Conservation (phyloP, 805 yeast species). For the Candida saitoana region DNA sequence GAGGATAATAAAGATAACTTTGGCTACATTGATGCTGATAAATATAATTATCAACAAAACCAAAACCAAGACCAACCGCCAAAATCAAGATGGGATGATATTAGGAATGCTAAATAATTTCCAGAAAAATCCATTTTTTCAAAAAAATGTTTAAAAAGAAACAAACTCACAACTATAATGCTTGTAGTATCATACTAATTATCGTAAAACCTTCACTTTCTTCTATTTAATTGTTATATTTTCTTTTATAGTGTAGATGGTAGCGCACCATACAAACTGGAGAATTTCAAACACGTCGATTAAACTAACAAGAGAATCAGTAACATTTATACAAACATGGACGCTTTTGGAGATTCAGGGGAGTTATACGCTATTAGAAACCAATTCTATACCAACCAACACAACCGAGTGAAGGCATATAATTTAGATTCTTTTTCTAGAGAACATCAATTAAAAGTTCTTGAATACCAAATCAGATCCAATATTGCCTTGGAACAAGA, state of each 20-base stretch:
- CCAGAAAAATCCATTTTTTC: background rate
- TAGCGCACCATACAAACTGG: background rate
- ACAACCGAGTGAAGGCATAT: conserved; percentile 39
- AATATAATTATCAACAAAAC: background rate
- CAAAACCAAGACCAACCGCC: background rate
- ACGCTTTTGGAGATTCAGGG: conserved; percentile 38
- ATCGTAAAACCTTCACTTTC: background rate
- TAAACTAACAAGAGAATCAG: background rate
- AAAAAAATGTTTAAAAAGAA: too few species aligned
- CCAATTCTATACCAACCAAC: conserved; percentile 60
- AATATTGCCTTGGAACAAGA: conserved; percentile 33
- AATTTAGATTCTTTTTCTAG: conserved; percentile 34
- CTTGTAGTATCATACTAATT: background rate
- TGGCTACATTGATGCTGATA: background rate
- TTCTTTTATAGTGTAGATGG: background rate
- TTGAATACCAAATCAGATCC: conserved; percentile 40
- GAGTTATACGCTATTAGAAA: conserved; percentile 55
- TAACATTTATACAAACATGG: conserved; percentile 21
- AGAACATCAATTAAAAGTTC: conserved; percentile 35
- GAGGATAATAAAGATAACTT: background rate
- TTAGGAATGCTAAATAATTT: background rate
- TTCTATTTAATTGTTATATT: background rate
- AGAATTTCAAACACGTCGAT: conserved; percentile 7
- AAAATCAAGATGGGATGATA: conserved; percentile 5
- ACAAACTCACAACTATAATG: too few species aligned